Conservation (phyloP, 2,329 filamentous ascomycete genomes). For the Fusarium falciforme region DNA sequence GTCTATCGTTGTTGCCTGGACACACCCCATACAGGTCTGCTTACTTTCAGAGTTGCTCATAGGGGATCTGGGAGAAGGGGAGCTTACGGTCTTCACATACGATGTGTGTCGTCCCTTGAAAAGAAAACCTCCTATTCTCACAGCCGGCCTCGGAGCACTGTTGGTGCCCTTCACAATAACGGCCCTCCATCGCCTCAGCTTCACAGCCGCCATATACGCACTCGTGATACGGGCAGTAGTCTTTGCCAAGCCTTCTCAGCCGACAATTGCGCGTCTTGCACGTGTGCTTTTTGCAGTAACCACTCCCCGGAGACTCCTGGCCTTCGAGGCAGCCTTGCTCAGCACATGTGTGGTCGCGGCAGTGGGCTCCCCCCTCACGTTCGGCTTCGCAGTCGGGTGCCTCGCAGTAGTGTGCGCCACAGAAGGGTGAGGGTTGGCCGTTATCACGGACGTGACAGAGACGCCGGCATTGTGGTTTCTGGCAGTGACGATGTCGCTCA, state of each 20-base stretch:
- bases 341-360: conserved; percentile 44
- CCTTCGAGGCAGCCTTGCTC: conserved; percentile 41
- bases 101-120: conserved; percentile 24
- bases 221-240: conserved; percentile 43
- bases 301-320: background rate
- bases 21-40: conserved; percentile 16
- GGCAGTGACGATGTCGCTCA: conserved; percentile 45
- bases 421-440: conserved; percentile 41
- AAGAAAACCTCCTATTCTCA: conserved; percentile 14
- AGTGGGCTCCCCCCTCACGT: conserved; percentile 34
- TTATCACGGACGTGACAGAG: conserved; percentile 43
- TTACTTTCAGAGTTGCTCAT: background rate
- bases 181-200: conserved; percentile 29
- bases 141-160: conserved; percentile 12
- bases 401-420: conserved; percentile 46
- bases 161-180: conserved; percentile 41
- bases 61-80: no score
- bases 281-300: conserved; percentile 43
- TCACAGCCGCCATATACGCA: conserved; percentile 43
- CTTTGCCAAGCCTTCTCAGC: conserved; percentile 31
- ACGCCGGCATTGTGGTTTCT: conserved; percentile 34
- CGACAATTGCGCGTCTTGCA: conserved; percentile 40
- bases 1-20: conserved; percentile 14
- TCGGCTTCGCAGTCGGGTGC: conserved; percentile 41
- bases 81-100: conserved; percentile 42